Evolutionary conservation across 768 basidiomycete genomes (phyloP).

Genomic region (Lactarius sp.): DNA sequence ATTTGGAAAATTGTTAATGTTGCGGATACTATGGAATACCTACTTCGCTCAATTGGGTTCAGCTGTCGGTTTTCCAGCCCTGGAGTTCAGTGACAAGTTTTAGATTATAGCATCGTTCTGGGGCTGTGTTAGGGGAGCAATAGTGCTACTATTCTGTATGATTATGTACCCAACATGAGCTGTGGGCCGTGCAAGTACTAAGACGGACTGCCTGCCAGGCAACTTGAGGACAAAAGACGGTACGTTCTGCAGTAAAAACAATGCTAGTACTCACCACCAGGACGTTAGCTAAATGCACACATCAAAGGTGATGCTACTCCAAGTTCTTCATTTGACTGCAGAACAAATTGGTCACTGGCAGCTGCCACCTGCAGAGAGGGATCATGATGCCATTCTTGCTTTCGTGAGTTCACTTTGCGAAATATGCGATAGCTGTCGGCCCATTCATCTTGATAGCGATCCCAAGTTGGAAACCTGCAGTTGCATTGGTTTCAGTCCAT

Average conservation of each 20-base stretch:
- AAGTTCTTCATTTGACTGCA: slow-evolving; percentile 74
- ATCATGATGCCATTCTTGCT: slow-evolving; percentile 54
- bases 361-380: slow-evolving; percentile 73
- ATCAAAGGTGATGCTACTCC: slow-evolving; percentile 70
- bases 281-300: not conserved
- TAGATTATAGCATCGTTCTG: not conserved
- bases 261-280: slow-evolving; percentile 4
- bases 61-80: not conserved
- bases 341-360: slow-evolving; percentile 85
- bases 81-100: not conserved
- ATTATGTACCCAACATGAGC: no score
- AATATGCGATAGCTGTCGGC: not conserved
- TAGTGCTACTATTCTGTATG: no score
- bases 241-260: not conserved
- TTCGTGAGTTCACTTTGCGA: slow-evolving; percentile 14
- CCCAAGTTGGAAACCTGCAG: slow-evolving; percentile 15
- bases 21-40: not conserved
- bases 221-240: not conserved
- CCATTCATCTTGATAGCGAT: slow-evolving; percentile 7
- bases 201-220: no score
- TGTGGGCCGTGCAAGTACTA: no score
- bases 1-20: no score
- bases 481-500: not conserved
- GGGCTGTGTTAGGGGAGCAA: not conserved
- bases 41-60: not conserved